phyloP scores from a whole-genome alignment of 306 rosid genomes.

The apple (Malus domestica) region ASM211411v1 NC_041795.1:6450001-6450500 shows the following conservation, averaged over 20 bases:
- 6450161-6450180: constrained; percentile 11
- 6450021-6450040: constrained; percentile 5
- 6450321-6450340: not conserved
- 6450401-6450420: constrained; percentile 17
- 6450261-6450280: constrained; percentile 17
- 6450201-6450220: too few relatives aligned
- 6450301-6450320: constrained; percentile 10
- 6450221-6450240: too few relatives aligned
- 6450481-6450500: constrained; percentile 4
- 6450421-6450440: constrained; percentile 12
- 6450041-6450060: not conserved
- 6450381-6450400: constrained; percentile 8
- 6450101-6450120: constrained; percentile 1
- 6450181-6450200: constrained; percentile 25
- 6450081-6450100: constrained; percentile 13
- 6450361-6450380: constrained; percentile 10
- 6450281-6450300: constrained; percentile 9
- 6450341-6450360: constrained; percentile 9
- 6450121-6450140: constrained; percentile 23
- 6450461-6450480: constrained; percentile 5
- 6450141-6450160: constrained; percentile 16
- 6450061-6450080: not conserved
- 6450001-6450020: not conserved
- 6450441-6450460: constrained; percentile 26
- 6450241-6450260: constrained; percentile 10